These are phyloP conservation scores for Skeletonema tropicum DNA, from an alignment of 108 stramenopile genomes.

Conservation along the genomic window DNA sequence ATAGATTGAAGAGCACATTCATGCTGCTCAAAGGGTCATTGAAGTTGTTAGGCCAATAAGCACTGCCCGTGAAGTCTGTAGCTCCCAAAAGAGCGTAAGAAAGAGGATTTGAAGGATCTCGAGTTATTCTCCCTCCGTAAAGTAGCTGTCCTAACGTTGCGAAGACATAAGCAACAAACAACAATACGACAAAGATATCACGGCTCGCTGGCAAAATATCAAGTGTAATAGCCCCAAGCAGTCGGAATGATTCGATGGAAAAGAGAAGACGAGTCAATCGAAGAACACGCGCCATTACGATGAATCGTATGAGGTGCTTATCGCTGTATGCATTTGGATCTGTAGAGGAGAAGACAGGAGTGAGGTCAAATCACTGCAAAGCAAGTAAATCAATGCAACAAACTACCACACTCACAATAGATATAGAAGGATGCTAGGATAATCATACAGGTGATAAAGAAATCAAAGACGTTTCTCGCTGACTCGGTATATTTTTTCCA, in stretches of 20 bases:
- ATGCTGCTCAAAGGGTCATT: constrained; percentile 80
- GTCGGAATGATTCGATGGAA: constrained; percentile 56
- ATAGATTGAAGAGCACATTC: constrained; percentile 80
- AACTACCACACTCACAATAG: constrained; percentile 47
- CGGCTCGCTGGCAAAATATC: constrained; percentile 65
- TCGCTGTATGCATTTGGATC: constrained; percentile 66
- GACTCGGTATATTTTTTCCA: constrained; percentile 67
- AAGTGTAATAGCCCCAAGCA: constrained; percentile 53
- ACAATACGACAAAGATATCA: constrained; percentile 56
- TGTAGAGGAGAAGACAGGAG: not conserved
- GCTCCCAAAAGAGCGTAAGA: constrained; percentile 54
- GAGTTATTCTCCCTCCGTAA: constrained; percentile 73
- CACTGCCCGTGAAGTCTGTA: constrained; percentile 61
- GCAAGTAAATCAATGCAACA: not conserved
- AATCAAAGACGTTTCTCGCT: constrained; percentile 73
- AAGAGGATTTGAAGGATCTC: constrained; percentile 64
- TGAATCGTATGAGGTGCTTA: constrained; percentile 62
- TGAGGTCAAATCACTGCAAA: not conserved
- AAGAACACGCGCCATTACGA: constrained; percentile 81
- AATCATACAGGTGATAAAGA: constrained; percentile 59
- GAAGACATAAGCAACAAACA: constrained; percentile 67
- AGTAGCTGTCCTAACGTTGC: constrained; percentile 63
- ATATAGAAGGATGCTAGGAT: constrained; percentile 64
- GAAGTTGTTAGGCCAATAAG: constrained; percentile 87
- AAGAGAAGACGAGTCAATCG: constrained; percentile 70